Evolutionary conservation across 805 yeast genomes (phyloP), one percentile per base, ranked within the genome.

Genomic region (Ogataea pilisensis): DNA sequence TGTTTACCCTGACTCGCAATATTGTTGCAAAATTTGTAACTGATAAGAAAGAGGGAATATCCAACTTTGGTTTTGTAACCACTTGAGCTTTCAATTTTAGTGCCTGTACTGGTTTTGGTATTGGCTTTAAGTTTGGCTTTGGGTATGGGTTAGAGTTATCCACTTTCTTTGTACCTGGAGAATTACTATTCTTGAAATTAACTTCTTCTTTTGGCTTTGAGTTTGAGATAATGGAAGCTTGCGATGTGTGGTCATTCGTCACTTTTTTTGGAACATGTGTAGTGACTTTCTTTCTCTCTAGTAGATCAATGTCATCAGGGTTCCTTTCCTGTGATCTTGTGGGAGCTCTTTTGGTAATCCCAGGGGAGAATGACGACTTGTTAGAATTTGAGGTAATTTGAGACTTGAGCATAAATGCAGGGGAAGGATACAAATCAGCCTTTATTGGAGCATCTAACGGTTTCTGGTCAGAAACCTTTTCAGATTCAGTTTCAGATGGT

Each of bases 11-110:
- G 9, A 85, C 76, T 41, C 76, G 73, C 48, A 93, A 61, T 16
- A 85, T 68, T 28, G 82, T 78, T 0, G 97, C 84, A 33, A 91
- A 68, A 48, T 89, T 85, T 3, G 91, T 72, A 2, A 91, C 85
- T 0, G 95, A 78, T 5, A 87, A 72, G 54, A 83, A 89, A 8
- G 84, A 75, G 1, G 97, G 96, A 24, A 91, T 69, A 16, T 60
- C 65, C 16, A 70, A 33, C 33, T 60, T 60, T 20, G 53, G 53
- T 28, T 49, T 56, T 2, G 49, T 26, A 14, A 35, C 28, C 17
- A n/a, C n/a, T n/a, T n/a, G n/a, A n/a, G n/a, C n/a, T n/a, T n/a
- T n/a, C n/a, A n/a, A n/a, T n/a, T n/a, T n/a, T n/a, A n/a, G n/a
- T n/a, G n/a, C n/a, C n/a, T n/a, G n/a, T n/a, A 34, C 28, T 17